Conservation (phyloP, 2,329 filamentous ascomycete species). For the Capronia epimyces region DNA sequence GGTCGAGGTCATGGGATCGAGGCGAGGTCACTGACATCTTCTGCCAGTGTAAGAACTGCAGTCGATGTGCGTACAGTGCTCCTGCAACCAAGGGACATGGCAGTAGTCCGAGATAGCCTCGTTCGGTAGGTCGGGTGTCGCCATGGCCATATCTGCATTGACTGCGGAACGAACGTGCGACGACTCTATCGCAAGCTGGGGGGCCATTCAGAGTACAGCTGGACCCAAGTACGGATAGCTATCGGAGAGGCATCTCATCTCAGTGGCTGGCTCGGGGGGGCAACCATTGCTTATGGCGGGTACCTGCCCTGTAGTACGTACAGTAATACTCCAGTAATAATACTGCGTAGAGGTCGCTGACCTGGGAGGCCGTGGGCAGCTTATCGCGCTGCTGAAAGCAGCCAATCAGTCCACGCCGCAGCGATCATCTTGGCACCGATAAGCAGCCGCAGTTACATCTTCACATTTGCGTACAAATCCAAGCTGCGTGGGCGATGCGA, state of each 20-base stretch:
- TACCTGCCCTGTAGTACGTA: no score
- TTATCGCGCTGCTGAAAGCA: background rate
- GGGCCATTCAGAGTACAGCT: background rate
- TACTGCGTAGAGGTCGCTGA: no score
- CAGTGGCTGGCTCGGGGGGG: constrained; percentile 4
- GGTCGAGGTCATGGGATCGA: constrained; percentile 24
- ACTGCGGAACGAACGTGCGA: background rate
- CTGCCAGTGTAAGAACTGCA: constrained; percentile 13
- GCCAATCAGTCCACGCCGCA: background rate
- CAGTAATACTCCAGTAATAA: no score
- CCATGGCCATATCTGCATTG: background rate
- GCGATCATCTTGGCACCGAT: background rate
- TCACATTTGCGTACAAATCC: no score
- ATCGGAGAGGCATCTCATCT: constrained; percentile 3
- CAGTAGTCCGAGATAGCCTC: constrained; percentile 12
- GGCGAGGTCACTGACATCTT: constrained; percentile 21
- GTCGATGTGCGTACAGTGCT: background rate
- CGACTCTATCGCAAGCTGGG: background rate
- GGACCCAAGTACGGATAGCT: background rate
- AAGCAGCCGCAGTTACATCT: background rate
- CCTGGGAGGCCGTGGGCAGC: no score
- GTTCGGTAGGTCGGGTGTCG: background rate
- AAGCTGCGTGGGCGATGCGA: no score
- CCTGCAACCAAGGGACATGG: background rate
- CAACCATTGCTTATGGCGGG: background rate